These are phyloP conservation scores for Rosa chinensis DNA, from an alignment of 306 rosid species.

Conservation along the genomic window DNA sequence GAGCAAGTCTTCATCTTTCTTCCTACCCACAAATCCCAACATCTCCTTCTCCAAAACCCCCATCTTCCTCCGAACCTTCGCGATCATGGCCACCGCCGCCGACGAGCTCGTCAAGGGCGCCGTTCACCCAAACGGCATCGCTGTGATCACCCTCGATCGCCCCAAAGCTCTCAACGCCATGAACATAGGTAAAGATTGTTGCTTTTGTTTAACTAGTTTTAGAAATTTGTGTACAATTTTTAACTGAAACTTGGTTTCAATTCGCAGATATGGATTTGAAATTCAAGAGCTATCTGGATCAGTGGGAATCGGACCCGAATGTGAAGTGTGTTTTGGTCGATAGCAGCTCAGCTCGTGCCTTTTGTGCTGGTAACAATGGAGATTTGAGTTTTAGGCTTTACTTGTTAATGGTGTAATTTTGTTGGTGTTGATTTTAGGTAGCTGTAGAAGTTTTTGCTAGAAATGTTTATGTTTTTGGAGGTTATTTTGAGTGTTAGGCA, in stretches of 20 bases:
- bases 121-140: slow-evolving; percentile 83
- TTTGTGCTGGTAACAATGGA: slow-evolving; percentile 74
- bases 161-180: slow-evolving; percentile 99
- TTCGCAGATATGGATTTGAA: slow-evolving; percentile 88
- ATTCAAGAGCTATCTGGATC: slow-evolving; percentile 77
- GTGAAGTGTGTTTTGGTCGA: slow-evolving; percentile 87
- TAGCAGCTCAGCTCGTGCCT: slow-evolving; percentile 90
- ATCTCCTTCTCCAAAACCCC: slow-evolving; percentile 28
- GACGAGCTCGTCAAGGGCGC: slow-evolving; percentile 77
- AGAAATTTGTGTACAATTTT: slow-evolving; percentile 14
- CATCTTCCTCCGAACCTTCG: slow-evolving; percentile 45
- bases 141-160: slow-evolving; percentile 92
- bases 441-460: background rate
- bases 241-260: slow-evolving; percentile 2
- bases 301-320: slow-evolving; percentile 86
- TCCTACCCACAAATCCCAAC: background rate
- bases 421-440: background rate
- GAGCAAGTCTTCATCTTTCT: slow-evolving; percentile 26
- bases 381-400: slow-evolving; percentile 7
- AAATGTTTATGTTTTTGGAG: slow-evolving; percentile 17
- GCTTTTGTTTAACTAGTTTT: background rate
- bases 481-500: slow-evolving; percentile 38
- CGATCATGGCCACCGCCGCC: slow-evolving; percentile 56
- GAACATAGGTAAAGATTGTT: slow-evolving; percentile 56
- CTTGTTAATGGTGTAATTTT: background rate